A percentile compares a stretch with the other conserved stretches of the same genome.
Conservation (phyloP, 1,284 basidiomycete species). For the Apiotrichum veenhuisii region DNA sequence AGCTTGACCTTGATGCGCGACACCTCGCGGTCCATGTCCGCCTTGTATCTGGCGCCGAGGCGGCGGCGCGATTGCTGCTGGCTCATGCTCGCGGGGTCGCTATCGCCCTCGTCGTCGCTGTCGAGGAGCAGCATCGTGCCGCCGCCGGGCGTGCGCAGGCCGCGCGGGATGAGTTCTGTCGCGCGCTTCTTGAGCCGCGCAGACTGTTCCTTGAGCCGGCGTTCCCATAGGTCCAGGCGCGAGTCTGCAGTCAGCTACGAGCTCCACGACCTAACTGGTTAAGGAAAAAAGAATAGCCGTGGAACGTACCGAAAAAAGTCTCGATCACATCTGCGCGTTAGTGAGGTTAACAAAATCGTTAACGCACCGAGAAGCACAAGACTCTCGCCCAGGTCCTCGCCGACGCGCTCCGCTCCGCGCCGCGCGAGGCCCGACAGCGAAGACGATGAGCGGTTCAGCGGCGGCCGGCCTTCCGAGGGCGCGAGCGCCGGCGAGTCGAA, state of each 20-base stretch:
- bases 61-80: conserved; percentile 11
- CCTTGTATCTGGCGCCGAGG: conserved; percentile 31
- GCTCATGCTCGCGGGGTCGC: neutral
- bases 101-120: conserved; percentile 18
- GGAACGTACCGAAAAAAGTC: conserved; percentile 46
- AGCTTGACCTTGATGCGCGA: conserved; percentile 68
- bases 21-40: conserved; percentile 76
- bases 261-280: neutral
- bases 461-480: conserved; percentile 1
- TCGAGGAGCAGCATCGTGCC: conserved; percentile 30
- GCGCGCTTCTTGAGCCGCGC: conserved; percentile 74
- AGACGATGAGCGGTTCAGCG: conserved; percentile 18
- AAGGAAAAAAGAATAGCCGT: too few species aligned
- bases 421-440: conserved; percentile 33
- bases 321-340: conserved; percentile 44
- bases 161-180: conserved; percentile 62
- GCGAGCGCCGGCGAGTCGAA: conserved; percentile 10
- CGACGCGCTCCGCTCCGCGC: conserved; percentile 33
- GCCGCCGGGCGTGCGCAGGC: conserved; percentile 50
- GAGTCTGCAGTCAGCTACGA: conserved; percentile 61
- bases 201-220: conserved; percentile 78
- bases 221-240: conserved; percentile 80
- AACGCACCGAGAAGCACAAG: conserved; percentile 43
- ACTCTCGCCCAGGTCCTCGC: conserved; percentile 41
- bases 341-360: neutral